Percentiles rank a stretch among this genome's conserved stretches.
Conservation (phyloP, 768 basidiomycete genomes). For the Punctularia strigosozonata region DNA sequence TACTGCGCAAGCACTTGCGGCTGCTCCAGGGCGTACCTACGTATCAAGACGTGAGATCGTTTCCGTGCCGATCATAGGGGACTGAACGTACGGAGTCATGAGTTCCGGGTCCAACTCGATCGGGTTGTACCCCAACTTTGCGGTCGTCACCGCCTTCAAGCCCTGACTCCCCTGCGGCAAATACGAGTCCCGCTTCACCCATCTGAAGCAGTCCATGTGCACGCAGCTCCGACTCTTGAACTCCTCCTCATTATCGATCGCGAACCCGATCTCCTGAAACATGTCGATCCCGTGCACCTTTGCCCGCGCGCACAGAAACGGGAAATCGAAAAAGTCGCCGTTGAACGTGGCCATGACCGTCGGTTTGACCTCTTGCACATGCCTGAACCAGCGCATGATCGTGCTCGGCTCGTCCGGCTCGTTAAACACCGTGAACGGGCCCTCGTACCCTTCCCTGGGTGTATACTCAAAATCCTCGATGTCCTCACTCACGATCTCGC, state of each 20-base stretch:
- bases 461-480: conserved; percentile 99
- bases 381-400: conserved; percentile 83
- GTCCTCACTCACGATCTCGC: conserved; percentile 94
- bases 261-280: conserved; percentile 90
- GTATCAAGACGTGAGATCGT: neutral
- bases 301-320: conserved; percentile 82
- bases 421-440: conserved; percentile 92
- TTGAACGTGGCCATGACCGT: conserved; percentile 98
- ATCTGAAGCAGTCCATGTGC: conserved; percentile 99
- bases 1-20: conserved; percentile 93
- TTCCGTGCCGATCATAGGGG: neutral
- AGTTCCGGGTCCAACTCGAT: conserved; percentile 96
- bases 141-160: conserved; percentile 92
- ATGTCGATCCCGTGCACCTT: conserved; percentile 90
- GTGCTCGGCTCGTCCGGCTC: conserved; percentile 81
- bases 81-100: conserved; percentile 84
- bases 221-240: conserved; percentile 88
- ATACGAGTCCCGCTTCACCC: conserved; percentile 99
- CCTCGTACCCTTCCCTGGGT: conserved; percentile 94
- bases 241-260: conserved; percentile 86
- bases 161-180: conserved; percentile 97
- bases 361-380: conserved; percentile 87
- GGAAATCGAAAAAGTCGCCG: conserved; percentile 99
- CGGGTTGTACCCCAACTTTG: conserved; percentile 93
- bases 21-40: conserved; percentile 90